These are phyloP conservation scores for Stemphylium beticola DNA, from an alignment of 2,329 filamentous ascomycete species.

Conservation along the genomic window DNA sequence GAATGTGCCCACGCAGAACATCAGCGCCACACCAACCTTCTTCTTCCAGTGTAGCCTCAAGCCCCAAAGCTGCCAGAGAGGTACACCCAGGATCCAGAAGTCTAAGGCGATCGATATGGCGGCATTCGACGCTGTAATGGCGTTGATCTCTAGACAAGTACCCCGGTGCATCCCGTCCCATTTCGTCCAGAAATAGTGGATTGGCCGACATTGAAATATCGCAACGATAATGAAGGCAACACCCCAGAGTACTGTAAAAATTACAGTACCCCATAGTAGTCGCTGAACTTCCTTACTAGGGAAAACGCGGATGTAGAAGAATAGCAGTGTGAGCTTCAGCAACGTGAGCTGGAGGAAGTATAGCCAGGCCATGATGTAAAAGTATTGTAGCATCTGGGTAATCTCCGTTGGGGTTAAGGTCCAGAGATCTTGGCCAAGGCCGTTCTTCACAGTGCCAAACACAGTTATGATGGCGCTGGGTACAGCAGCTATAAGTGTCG, in stretches of 20 bases:
- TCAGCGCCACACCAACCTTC: slow-evolving; percentile 48
- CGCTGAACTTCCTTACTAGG: slow-evolving; percentile 30
- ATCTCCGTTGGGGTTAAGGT: slow-evolving; percentile 52
- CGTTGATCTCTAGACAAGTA: slow-evolving; percentile 45
- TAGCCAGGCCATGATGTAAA: slow-evolving; percentile 45
- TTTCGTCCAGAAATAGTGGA: slow-evolving; percentile 44
- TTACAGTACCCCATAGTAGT: slow-evolving; percentile 33
- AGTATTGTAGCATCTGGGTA: slow-evolving; percentile 50
- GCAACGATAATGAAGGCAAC: slow-evolving; percentile 27
- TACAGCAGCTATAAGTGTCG: slow-evolving; percentile 27
- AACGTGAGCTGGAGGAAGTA: slow-evolving; percentile 43
- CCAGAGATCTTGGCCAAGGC: slow-evolving; percentile 62
- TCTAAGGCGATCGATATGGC: slow-evolving; percentile 45
- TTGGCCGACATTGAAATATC: slow-evolving; percentile 46
- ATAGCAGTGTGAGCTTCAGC: slow-evolving; percentile 38
- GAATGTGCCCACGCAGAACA: slow-evolving; percentile 51
- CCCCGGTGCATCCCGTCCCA: slow-evolving; percentile 42
- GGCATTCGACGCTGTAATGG: slow-evolving; percentile 41
- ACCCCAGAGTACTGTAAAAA: slow-evolving; percentile 37
- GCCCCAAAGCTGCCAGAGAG: slow-evolving; percentile 43
- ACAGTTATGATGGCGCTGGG: slow-evolving; percentile 39
- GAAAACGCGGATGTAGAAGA: slow-evolving; percentile 43
- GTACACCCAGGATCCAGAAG: slow-evolving; percentile 45
- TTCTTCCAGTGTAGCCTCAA: slow-evolving; percentile 47
- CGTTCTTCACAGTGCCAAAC: slow-evolving; percentile 38